These are phyloP conservation scores for Euphorbia pulcherrima DNA, from an alignment of 345 rosid species.

Conservation along the genomic window DNA sequence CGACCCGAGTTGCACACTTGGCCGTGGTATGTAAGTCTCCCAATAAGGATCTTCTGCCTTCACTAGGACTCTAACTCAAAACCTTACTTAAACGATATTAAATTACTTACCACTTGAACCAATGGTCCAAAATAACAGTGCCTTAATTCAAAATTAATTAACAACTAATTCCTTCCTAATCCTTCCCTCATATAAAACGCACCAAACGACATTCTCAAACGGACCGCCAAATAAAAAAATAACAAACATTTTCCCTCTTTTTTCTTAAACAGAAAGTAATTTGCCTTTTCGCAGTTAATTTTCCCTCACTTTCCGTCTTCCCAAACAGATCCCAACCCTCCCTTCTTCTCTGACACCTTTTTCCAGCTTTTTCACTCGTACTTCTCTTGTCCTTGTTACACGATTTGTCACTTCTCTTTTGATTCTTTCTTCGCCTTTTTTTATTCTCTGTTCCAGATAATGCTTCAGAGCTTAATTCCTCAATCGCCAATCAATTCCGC, in stretches of 20 bases:
- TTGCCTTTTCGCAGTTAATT: conserved; percentile 16
- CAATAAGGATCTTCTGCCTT: too few relatives aligned
- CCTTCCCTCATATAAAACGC: conserved; percentile 29
- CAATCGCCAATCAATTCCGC: conserved; percentile 32
- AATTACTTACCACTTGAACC: too few relatives aligned
- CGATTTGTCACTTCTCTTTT: conserved; percentile 37
- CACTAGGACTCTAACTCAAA: too few relatives aligned
- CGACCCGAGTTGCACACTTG: too few relatives aligned
- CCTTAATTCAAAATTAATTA: neutral
- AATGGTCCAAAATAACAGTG: too few relatives aligned
- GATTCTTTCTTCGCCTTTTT: conserved; percentile 26
- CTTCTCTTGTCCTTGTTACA: conserved; percentile 26
- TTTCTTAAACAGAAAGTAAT: conserved; percentile 7
- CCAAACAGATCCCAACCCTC: conserved; percentile 18
- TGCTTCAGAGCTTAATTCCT: conserved; percentile 57
- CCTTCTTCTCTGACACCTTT: conserved; percentile 25
- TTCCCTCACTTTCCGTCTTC: conserved; percentile 27
- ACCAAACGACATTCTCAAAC: conserved; percentile 36
- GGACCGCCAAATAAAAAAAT: conserved; percentile 14
- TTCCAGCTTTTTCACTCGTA: conserved; percentile 15
- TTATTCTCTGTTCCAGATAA: conserved; percentile 30
- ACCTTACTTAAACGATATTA: too few relatives aligned
- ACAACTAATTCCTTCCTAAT: conserved; percentile 13
- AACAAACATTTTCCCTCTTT: neutral
- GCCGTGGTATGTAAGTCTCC: too few relatives aligned